Percentiles rank a stretch among this genome's conserved stretches.
phyloP scores from a whole-genome alignment of 192 early-diverging fungal species.

The Obelidium mucronatum region DNA sequence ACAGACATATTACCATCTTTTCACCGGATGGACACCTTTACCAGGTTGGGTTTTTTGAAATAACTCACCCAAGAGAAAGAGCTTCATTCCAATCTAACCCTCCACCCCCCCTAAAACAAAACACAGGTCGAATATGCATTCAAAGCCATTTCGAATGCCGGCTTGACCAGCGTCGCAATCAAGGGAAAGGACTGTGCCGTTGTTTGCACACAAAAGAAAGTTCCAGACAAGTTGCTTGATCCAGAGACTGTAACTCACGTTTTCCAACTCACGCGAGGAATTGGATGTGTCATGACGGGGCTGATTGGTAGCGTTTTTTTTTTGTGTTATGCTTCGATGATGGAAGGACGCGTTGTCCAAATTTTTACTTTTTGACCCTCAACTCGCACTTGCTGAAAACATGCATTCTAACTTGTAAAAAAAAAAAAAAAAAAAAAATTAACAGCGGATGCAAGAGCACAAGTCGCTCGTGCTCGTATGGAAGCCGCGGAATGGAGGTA shows the following conservation, averaged over 20 bases:
- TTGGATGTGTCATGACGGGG: conserved; percentile 99
- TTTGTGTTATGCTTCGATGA: too few species aligned
- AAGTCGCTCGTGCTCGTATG: conserved; percentile 89
- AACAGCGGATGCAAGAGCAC: conserved; percentile 91
- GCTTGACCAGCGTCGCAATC: conserved; percentile 94
- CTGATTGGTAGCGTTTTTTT: conserved; percentile 67
- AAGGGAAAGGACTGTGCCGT: conserved; percentile 95
- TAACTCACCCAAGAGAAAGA: too few species aligned
- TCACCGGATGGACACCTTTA: conserved; percentile 99
- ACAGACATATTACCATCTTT: conserved; percentile 99
- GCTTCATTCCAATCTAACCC: neutral
- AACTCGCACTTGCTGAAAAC: too few species aligned
- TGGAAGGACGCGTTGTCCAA: neutral
- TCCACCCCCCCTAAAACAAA: conserved; percentile 12
- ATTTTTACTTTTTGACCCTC: neutral
- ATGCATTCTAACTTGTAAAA: too few species aligned
- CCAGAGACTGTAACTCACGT: conserved; percentile 91
- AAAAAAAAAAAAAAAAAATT: too few species aligned
- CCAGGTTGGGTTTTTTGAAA: too few species aligned
- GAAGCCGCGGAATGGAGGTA: conserved; percentile 99
- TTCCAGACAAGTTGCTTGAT: conserved; percentile 97
- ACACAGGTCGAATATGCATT: conserved; percentile 92
- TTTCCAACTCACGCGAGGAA: conserved; percentile 88
- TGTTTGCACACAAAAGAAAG: conserved; percentile 97
- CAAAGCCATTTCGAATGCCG: conserved; percentile 99